phyloP scores from a whole-genome alignment of 306 rosid species.

The Oxytropis ochrocephala region DNA sequence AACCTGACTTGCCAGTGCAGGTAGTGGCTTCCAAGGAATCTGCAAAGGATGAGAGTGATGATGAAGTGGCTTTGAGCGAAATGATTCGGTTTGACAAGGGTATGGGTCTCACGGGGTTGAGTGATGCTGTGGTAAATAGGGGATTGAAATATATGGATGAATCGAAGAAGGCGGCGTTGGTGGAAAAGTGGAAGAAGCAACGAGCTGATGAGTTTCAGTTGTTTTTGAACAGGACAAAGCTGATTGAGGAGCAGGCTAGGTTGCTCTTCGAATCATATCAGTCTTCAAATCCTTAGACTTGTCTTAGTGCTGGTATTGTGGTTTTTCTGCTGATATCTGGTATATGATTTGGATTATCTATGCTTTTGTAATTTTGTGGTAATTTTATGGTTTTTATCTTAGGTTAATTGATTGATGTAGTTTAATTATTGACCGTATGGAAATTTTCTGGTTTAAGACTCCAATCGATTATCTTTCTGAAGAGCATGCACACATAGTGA shows the following conservation, averaged over 20 bases:
- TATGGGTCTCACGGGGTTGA: slow-evolving; percentile 13
- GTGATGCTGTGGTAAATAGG: slow-evolving; percentile 23
- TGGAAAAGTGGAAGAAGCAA: slow-evolving; percentile 42
- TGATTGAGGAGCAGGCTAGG: slow-evolving; percentile 30
- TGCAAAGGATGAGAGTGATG: slow-evolving; percentile 9
- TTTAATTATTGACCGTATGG: neutral
- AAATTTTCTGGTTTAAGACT: neutral
- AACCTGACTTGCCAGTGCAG: neutral
- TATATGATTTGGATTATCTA: neutral
- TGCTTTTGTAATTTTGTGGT: neutral
- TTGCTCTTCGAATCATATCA: slow-evolving; percentile 37
- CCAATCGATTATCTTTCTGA: neutral
- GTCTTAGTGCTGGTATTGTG: slow-evolving; percentile 5
- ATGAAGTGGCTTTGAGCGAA: slow-evolving; percentile 14
- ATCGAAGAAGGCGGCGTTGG: slow-evolving; percentile 41
- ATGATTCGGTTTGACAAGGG: slow-evolving; percentile 18
- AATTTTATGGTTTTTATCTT: neutral
- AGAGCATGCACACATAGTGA: neutral
- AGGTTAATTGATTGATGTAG: neutral
- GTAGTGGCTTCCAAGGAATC: slow-evolving; percentile 2
- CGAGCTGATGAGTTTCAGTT: slow-evolving; percentile 46
- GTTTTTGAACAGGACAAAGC: slow-evolving; percentile 20
- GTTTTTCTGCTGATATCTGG: neutral
- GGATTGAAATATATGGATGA: slow-evolving; percentile 35
- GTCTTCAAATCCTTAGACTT: slow-evolving; percentile 20